Conservation (phyloP, 139 green algal genomes). For the Volvox reticuliferus region DNA sequence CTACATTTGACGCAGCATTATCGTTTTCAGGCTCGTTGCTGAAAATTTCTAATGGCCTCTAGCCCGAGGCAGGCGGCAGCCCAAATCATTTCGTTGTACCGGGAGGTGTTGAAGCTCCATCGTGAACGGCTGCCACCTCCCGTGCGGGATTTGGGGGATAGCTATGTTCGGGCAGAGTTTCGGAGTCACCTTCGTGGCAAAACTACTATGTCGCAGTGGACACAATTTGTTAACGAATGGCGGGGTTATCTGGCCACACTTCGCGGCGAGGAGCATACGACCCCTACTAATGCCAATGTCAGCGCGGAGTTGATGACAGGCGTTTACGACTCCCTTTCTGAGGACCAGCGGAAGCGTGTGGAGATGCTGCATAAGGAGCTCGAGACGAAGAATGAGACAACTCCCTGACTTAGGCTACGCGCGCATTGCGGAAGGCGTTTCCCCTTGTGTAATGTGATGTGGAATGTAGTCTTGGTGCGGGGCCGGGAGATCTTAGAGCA, state of each 20-base stretch:
- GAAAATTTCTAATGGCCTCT: background rate
- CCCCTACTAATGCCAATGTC: background rate
- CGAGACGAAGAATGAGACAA: no score
- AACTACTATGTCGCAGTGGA: conserved; percentile 76
- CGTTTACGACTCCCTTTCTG: conserved; percentile 53
- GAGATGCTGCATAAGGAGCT: conserved; percentile 61
- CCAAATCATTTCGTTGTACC: conserved; percentile 62
- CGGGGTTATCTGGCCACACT: conserved; percentile 72
- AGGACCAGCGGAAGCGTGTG: conserved; percentile 72
- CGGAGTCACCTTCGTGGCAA: conserved; percentile 66
- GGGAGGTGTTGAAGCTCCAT: conserved; percentile 80
- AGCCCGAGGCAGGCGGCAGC: conserved; percentile 7
- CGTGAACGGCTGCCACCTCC: conserved; percentile 70
- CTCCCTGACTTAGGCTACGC: no score
- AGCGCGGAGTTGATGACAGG: conserved; percentile 55
- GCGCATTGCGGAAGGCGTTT: no score
- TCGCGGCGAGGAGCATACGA: conserved; percentile 37
- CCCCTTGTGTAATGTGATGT: no score
- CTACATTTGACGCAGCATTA: background rate
- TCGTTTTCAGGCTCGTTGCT: background rate
- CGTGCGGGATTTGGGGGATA: conserved; percentile 79
- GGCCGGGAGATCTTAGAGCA: no score
- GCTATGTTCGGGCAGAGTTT: conserved; percentile 80
- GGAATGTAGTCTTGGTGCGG: no score
- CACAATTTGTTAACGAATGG: conserved; percentile 81